Base-by-base conservation (phyloP, 768 basidiomycete genomes). In the Lactarius tabidus region DNA sequence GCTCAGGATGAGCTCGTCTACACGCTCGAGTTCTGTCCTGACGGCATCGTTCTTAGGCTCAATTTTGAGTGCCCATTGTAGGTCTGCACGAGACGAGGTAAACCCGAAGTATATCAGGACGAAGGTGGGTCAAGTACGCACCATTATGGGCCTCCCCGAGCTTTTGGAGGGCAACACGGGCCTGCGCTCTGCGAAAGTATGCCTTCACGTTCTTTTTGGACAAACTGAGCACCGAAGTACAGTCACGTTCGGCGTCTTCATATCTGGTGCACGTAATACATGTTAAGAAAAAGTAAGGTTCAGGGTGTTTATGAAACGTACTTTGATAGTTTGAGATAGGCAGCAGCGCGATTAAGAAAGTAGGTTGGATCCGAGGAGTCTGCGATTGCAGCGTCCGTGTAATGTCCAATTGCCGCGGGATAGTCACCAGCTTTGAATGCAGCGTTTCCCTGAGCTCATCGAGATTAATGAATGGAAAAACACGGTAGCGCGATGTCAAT, bases 301-400 rank as follows among this genome's bases (percentile, higher is more conserved):
- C 43, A 15, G 48, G 33, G 3, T 17, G 12, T 23, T 18, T 26
- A 57, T 59, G 64, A 70, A 76, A 88, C 93, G 79, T 81, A 94
- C 94, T 96, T 97, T 84, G 86, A 88, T 78, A 96, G 84, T 81
- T 94, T 95, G 66, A 98, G 82, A 79, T 95, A 95, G 31, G 93
- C 92, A 39, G 92, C 90, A 3, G 93, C 91, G 52, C 95, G 85
- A 73, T 98, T 98, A 38, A 95, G 80, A 38, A 89, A 86, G 68
- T 88, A 90, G 0, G 91, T 89, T n/a, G 84, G 79, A 71, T 96
- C 91, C 0, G 73, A 78, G 14, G 78, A 74, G 75, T 95, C 88
- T 2, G 87, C 83, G 23, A 92, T 74, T 53, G 90, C 85, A 4
- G 95, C 95, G 1, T 84, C 77, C 36, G 91, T 89, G 76, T 97